Evolutionary conservation across 2,329 filamentous ascomycete genomes (phyloP), one percentile per base, ranked within the genome.

Genomic region (Colletotrichum graminicola): DNA sequence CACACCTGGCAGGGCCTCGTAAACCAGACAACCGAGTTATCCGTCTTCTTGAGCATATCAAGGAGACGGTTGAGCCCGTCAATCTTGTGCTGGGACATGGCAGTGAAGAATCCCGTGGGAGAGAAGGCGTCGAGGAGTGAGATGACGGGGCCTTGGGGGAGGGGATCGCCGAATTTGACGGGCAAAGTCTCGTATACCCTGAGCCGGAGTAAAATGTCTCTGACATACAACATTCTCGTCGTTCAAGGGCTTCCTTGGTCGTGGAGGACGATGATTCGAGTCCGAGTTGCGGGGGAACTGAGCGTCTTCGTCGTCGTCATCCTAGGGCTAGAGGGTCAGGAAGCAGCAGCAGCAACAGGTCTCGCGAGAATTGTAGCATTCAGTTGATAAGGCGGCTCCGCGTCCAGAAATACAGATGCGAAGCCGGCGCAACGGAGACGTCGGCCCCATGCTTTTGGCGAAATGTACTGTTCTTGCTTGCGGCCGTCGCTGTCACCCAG

Each of bases 401-500:
- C 59, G 21, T 71, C 67, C n/a, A 51, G 55, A 18, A 72, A 18
- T 0, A 66, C 18, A 1, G 34, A 3, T 1, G 45, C 39, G 67
- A 72, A 71, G 12, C 68, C 68, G 1, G 72, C 68, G 0, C n/a
- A 23, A 1, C 7, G 21, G 1, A 73, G 36, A 12, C 34, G 54
- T 8, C 52, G 29, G 6, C 47, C 29, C 72, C 72, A 73, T 5
- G 60, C 26, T 0, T 43, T 12, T 0, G 61, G 54, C 2, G 51
- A 62, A 7, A 80, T 66, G n/a, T 74, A 78, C 3, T 80, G 79
- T 60, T 76, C 75, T 1, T 75, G 66, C 1, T 55, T 5, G 3
- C 80, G 76, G 3, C 65, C 72, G 18, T 81, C 78, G 1, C 75
- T 73, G 6, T 67, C 72, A 2, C 80, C 80, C 5, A 71, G 67